phyloP scores from a whole-genome alignment of 2,329 filamentous ascomycete genomes.

The Cladosporium austrohemisphaericum region DNA sequence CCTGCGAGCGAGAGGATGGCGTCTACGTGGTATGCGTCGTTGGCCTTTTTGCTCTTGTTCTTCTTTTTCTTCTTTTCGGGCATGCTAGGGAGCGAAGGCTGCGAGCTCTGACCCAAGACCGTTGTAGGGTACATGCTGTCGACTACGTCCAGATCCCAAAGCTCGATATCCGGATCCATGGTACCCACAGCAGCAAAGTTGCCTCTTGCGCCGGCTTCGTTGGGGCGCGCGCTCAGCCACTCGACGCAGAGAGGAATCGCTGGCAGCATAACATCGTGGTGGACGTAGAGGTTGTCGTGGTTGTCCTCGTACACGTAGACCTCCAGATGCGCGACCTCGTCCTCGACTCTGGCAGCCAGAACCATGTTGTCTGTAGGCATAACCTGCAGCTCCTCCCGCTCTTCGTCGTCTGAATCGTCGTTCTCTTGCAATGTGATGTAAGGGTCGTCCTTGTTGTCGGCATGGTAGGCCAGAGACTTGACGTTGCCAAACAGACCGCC shows the following conservation, averaged over 20 bases:
- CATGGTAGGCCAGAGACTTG: conserved; percentile 89
- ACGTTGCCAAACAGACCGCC: conserved; percentile 95
- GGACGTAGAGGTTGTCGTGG: conserved; percentile 94
- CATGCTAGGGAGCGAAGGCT: conserved; percentile 19
- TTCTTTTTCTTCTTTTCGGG: conserved; percentile 73
- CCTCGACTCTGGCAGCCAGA: conserved; percentile 88
- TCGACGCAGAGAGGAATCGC: conserved; percentile 93
- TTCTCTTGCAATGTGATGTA: conserved; percentile 83
- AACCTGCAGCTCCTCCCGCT: conserved; percentile 90
- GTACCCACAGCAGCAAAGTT: conserved; percentile 96
- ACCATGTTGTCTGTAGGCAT: conserved; percentile 89
- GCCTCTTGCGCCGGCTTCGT: conserved; percentile 67
- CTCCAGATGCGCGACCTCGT: conserved; percentile 93
- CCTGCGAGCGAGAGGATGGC: conserved; percentile 86
- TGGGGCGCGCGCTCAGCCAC: conserved; percentile 91
- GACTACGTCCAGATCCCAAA: conserved; percentile 94
- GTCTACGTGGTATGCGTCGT: conserved; percentile 90
- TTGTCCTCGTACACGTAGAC: conserved; percentile 96
- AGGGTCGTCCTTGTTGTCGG: conserved; percentile 89
- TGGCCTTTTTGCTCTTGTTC: conserved; percentile 83
- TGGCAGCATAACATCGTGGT: conserved; percentile 98
- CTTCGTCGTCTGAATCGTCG: conserved; percentile 72
- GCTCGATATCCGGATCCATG: conserved; percentile 97
- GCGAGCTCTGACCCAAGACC: conserved; percentile 70
- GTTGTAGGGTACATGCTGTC: conserved; percentile 98